Evolutionary conservation across 2,329 filamentous ascomycete species (phyloP), one percentile per base, ranked within the genome.

Genomic region (Fonsecaea monophora): DNA sequence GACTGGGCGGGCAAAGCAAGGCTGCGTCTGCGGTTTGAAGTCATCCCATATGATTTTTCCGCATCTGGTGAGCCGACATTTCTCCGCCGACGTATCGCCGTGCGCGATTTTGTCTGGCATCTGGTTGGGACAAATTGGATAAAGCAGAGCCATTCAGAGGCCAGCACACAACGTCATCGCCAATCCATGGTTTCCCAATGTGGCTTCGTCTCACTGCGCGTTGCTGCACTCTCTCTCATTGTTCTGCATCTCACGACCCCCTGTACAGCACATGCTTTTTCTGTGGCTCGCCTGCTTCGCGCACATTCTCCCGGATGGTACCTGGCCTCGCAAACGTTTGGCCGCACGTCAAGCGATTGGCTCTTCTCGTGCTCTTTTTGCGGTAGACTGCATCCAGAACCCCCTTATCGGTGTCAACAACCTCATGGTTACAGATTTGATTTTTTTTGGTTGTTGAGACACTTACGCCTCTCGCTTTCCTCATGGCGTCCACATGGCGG

Each of bases 51-150:
- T 25, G 25, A 25, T 25, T 34, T 34, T 13, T 54, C 45, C 45
- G 45, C 18, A 50, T 50, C 45, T 50, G 45, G 30, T 40, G 7
- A 34, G 48, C 60, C 60, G 60, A 62, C 35, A 37, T 56, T 53
- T 55, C 42, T 55, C 60, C 60, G 60, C 60, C 60, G 60, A 62
- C 60, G 30, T 38, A 62, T 55, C 53, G 60, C 60, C 60, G 60
- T 56, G 60, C 60, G 60, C 45, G 59, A 61, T 53, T 61, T 61
- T 25, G 59, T 61, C 21, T 40, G 32, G 59, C 34, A n/a, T 5
- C 7, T 37, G 7, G 35, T 37, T 42, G 38, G 15, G 25, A 25
- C 25, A 3, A 25, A 25, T 25, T 25, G 25, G 25, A 25, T 3
- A 2, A 25, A 25, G 25, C 25, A 25, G 25, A 25, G 25, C 25